Evolutionary conservation across 305 asterid genomes (phyloP), one percentile per base, ranked within the genome.

Genomic region (Rubia balearica): DNA sequence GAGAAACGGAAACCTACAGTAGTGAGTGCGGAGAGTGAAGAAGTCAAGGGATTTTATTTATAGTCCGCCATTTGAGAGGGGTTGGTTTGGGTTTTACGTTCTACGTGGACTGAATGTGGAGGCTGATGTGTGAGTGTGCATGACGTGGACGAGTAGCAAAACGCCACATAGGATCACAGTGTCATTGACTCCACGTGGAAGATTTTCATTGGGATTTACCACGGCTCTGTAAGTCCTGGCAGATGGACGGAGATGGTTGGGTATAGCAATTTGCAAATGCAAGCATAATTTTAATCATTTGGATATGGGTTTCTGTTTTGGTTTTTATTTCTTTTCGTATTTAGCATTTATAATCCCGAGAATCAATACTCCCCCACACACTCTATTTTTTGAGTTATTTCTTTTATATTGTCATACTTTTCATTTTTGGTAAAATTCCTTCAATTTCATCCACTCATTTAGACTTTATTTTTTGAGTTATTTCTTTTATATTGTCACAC

Each of bases 161-260:
- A 0, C 0, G 75, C 33, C 91, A 81, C 76, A 75, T 82, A 3
- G 6, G 49, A 22, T 13, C 30, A 1, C 22, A 53, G 79, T 75
- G 95, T 90, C 93, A 87, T 66, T 75, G 36, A 4, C 5, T 6
- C 13, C 71, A 90, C 90, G 90, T 88, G 97, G 89, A 88, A 19
- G 69, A 16, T 38, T 0, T 0, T 6, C 70, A 83, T 85, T 90
- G 91, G 95, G 71, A 8, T 30, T 41, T 46, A 67, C 82, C 41
- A 89, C 90, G 90, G 79, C 65, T 53, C 59, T 42, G 76, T 65
- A 67, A 46, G 66, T 48, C 80, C 82, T 56, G 65, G 72, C 84
- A 69, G 78, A 61, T 69, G 84, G 59, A 69, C 3, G 14, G 65
- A 8, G 42, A 43, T 45, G 17, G 67, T 53, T 70, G 55, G 68